Evolutionary conservation across 1,139 yeast genomes (phyloP).

Genomic region (Arxiozyma telluris): DNA sequence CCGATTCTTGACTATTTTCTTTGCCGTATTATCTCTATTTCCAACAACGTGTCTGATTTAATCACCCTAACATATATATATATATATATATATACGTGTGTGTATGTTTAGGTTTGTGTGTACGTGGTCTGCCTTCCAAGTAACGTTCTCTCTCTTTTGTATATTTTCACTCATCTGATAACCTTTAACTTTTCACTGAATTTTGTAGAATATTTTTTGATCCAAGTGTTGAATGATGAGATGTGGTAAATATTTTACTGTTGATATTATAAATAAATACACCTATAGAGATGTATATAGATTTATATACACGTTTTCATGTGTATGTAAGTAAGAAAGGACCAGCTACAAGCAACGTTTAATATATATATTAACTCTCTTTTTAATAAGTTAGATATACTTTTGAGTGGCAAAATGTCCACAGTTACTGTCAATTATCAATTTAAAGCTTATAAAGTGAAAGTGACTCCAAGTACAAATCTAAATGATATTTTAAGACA

Average conservation of each 20-base stretch:
- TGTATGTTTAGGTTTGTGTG: background rate
- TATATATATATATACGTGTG: background rate
- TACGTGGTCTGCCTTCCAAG: too few relatives aligned
- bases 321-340: background rate
- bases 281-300: too few relatives aligned
- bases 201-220: background rate
- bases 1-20: background rate
- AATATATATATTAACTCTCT: background rate
- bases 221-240: background rate
- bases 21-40: background rate
- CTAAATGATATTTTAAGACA: conserved; percentile 19
- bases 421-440: conserved; percentile 17
- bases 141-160: background rate
- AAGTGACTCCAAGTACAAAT: conserved; percentile 14
- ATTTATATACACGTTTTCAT: too few relatives aligned
- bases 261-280: too few relatives aligned
- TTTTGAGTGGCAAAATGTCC: conserved; percentile 13
- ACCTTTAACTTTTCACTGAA: background rate
- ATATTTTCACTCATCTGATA: background rate
- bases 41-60: background rate
- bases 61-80: background rate
- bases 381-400: too few relatives aligned
- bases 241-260: background rate
- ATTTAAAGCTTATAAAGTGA: conserved; percentile 14
- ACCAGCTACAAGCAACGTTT: background rate